phyloP scores from a whole-genome alignment of 257 asterid genomes.

The Hygrophila difformis region DNA sequence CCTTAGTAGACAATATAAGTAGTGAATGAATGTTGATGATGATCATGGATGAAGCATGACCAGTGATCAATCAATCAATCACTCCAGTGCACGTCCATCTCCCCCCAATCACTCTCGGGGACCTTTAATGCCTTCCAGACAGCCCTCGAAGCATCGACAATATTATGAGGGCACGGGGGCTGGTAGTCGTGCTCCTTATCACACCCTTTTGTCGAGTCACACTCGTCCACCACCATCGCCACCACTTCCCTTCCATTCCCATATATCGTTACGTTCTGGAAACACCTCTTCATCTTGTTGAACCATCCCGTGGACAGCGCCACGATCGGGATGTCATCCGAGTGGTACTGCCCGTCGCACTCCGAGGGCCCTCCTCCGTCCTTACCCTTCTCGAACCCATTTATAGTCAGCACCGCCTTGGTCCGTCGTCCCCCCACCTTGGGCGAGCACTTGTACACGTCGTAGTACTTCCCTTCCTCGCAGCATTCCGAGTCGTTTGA shows the following conservation, averaged over 20 bases:
- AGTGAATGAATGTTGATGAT: too few species aligned
- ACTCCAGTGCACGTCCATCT: conserved; percentile 23
- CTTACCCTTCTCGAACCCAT: conserved; percentile 32
- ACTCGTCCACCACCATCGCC: conserved; percentile 39
- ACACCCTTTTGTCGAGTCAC: conserved; percentile 40
- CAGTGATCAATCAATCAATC: too few species aligned
- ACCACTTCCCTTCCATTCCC: conserved; percentile 27
- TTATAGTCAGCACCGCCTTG: conserved; percentile 31
- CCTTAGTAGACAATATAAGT: too few species aligned
- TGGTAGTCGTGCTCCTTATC: conserved; percentile 34
- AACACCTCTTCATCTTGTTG: conserved; percentile 26
- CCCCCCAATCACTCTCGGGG: conserved; percentile 17
- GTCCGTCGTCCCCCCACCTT: conserved; percentile 11
- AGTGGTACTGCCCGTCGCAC: conserved; percentile 38
- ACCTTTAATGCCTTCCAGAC: conserved; percentile 37
- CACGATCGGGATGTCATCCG: conserved; percentile 22
- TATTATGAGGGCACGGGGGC: conserved; percentile 36
- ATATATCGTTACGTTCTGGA: conserved; percentile 21
- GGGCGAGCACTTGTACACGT: conserved; percentile 29
- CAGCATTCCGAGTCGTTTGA: conserved; percentile 26
- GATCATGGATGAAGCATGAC: too few species aligned
- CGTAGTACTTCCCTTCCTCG: conserved; percentile 22
- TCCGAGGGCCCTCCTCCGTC: conserved; percentile 44
- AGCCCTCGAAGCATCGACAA: conserved; percentile 35
- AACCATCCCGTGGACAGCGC: conserved; percentile 48